Base-by-base conservation (phyloP, 331 rosid species). In the Quercus phellos region DNA sequence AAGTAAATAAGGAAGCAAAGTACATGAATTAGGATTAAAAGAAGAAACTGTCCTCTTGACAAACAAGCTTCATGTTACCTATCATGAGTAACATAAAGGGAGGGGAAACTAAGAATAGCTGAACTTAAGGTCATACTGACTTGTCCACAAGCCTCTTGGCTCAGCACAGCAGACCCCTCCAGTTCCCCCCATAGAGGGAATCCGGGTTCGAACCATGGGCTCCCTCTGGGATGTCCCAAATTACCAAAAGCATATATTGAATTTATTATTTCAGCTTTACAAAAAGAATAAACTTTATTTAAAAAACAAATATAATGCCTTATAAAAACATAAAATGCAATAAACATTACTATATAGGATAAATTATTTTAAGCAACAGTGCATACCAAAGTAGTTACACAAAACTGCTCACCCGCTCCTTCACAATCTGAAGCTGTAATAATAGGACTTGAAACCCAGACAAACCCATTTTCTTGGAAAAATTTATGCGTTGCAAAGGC, bases 391-490 rank as follows among this genome's bases (percentile, higher is more conserved):
- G 97, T 92, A 77, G 99, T 92, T 80, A 94, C 97, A 13, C 99
- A 92, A 80, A 94, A 94, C 84, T 92, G 99, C 90, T 94, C 99
- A 71, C 99, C 99, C 46, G 96, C 99, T 80, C 99, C 99, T 85
- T 94, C 99, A 75, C 99, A 94, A 82, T 94, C 99, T 75, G 99
- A 94, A 68, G 97, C 94, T 32, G 99, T 94, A 77, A 94, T 90
- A 67, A 94, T 92, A 77, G 99, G 99, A 88, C 94, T 91, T 26
- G 97, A 85, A 53, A 94, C 79, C 99, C 97, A 94, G 43, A 92
- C 84, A 58, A 92, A 90, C 63, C 99, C 99, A 84, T 94, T 87
- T 84, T 92, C 99, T 87, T 94, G 95, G 89, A 92, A 94, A 86
- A 90, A 94, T 73, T 88, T 89, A 88, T 94, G 99, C 0, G 99